These are phyloP conservation scores for Epichloe coenophiala DNA, from an alignment of 2,329 filamentous ascomycete species.

Conservation along the genomic window DNA sequence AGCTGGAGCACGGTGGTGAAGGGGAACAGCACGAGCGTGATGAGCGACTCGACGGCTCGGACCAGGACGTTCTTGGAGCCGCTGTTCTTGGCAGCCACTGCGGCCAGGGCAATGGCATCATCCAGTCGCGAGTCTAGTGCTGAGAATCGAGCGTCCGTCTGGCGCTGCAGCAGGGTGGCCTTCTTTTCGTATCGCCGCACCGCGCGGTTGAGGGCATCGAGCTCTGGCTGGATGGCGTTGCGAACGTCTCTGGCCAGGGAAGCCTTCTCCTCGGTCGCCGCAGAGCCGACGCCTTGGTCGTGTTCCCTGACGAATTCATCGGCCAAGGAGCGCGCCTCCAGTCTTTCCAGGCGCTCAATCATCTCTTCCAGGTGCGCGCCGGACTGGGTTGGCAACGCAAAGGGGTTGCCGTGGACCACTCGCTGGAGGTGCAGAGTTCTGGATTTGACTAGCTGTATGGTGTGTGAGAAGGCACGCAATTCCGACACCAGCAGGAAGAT, in stretches of 20 bases:
- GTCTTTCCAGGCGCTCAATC: conserved; percentile 49
- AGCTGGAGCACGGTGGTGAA: conserved; percentile 26
- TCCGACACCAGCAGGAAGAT: conserved; percentile 84
- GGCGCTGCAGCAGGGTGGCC: conserved; percentile 57
- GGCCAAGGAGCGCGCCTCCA: conserved; percentile 42
- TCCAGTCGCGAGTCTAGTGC: conserved; percentile 58
- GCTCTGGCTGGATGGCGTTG: conserved; percentile 58
- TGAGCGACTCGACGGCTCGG: conserved; percentile 24
- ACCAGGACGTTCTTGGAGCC: conserved; percentile 22
- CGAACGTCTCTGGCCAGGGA: conserved; percentile 44
- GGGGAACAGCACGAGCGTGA: conserved; percentile 26
- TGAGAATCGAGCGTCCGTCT: conserved; percentile 63
- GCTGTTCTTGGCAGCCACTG: conserved; percentile 50
- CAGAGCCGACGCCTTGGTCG: conserved; percentile 18
- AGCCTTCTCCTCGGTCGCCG: conserved; percentile 26
- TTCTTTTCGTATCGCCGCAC: conserved; percentile 88
- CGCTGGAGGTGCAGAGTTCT: conserved; percentile 73
- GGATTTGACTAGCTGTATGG: conserved; percentile 66
- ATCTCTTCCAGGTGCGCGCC: conserved; percentile 41
- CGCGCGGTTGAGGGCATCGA: conserved; percentile 79
- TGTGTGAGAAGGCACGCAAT: conserved; percentile 66
- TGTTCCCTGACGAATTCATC: conserved; percentile 13
- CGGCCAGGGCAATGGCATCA: conserved; percentile 70
- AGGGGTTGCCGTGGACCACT: conserved; percentile 45
- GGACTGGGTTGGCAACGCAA: conserved; percentile 18